These are phyloP conservation scores for Camellia japonica DNA, from an alignment of 148 eudicot genomes.

Conservation along the genomic window DNA sequence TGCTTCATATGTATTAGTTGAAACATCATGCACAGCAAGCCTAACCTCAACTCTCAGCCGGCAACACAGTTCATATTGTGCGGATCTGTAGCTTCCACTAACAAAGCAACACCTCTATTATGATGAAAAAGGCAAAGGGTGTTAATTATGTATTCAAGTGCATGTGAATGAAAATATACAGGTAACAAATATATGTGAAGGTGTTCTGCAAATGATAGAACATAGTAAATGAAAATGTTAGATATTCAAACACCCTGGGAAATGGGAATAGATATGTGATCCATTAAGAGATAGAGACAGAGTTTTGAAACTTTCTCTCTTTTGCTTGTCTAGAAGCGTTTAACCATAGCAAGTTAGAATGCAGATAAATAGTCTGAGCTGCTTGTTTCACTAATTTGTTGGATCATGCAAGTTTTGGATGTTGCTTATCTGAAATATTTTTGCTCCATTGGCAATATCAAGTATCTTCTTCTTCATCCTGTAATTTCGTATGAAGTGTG, in stretches of 20 bases:
- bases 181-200: neutral
- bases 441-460: no score
- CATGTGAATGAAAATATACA: neutral
- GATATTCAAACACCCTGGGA: neutral
- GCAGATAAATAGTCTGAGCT: neutral
- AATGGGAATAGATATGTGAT: neutral
- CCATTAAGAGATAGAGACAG: neutral
- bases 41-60: constrained; percentile 75
- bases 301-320: neutral
- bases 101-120: constrained; percentile 86
- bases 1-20: neutral
- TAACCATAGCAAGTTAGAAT: neutral
- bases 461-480: no score
- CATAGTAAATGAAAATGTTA: neutral
- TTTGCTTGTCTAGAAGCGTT: neutral
- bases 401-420: no score
- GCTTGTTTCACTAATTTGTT: no score
- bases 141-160: neutral
- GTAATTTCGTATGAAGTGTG: no score
- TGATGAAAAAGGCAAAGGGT: constrained; percentile 1
- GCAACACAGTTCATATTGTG: constrained; percentile 74
- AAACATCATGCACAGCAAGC: neutral
- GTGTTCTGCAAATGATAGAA: neutral
- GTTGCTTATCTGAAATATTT: no score
- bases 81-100: constrained; percentile 97